A percentile compares a stretch with the other conserved stretches of the same genome.
phyloP scores from a whole-genome alignment of 805 yeast genomes.

The Barnettozyma californica region DNA sequence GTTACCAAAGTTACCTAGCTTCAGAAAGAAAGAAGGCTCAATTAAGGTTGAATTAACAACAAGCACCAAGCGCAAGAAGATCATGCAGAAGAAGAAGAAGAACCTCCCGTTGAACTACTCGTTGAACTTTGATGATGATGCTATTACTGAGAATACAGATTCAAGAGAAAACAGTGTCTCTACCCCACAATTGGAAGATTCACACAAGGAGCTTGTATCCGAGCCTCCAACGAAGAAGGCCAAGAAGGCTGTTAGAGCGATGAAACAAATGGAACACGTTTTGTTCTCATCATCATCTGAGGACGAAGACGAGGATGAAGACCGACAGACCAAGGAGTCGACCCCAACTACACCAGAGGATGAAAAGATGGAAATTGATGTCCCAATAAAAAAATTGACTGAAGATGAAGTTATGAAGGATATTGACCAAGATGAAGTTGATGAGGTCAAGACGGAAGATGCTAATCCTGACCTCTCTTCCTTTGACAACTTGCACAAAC shows the following conservation, averaged over 20 bases:
- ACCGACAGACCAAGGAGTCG: slow-evolving; percentile 22
- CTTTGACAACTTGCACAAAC: slow-evolving; percentile 38
- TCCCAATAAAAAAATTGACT: slow-evolving; percentile 1
- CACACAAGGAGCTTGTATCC: slow-evolving; percentile 3
- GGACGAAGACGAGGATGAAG: slow-evolving; percentile 28
- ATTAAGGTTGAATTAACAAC: slow-evolving; percentile 9
- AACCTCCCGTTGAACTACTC: slow-evolving; percentile 14
- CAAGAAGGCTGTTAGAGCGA: slow-evolving; percentile 1
- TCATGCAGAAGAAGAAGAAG: slow-evolving; percentile 17
- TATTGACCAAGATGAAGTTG: neutral
- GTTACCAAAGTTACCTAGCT: slow-evolving; percentile 15
- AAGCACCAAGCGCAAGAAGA: slow-evolving; percentile 1
- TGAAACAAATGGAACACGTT: slow-evolving; percentile 3
- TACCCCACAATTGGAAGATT: slow-evolving; percentile 10
- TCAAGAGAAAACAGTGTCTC: slow-evolving; percentile 7
- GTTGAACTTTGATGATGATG: slow-evolving; percentile 17
- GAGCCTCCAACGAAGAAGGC: slow-evolving; percentile 16
- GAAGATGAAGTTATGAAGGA: neutral
- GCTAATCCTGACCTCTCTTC: slow-evolving; percentile 18
- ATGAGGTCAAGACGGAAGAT: slow-evolving; percentile 7
- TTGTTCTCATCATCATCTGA: slow-evolving; percentile 25
- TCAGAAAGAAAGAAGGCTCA: slow-evolving; percentile 24
- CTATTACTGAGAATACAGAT: slow-evolving; percentile 7
- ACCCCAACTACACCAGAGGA: slow-evolving; percentile 26
- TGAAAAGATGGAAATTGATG: slow-evolving; percentile 25